Base-by-base conservation (phyloP, 371 early-diverging fungal species). In the Mucor racemosus region DNA sequence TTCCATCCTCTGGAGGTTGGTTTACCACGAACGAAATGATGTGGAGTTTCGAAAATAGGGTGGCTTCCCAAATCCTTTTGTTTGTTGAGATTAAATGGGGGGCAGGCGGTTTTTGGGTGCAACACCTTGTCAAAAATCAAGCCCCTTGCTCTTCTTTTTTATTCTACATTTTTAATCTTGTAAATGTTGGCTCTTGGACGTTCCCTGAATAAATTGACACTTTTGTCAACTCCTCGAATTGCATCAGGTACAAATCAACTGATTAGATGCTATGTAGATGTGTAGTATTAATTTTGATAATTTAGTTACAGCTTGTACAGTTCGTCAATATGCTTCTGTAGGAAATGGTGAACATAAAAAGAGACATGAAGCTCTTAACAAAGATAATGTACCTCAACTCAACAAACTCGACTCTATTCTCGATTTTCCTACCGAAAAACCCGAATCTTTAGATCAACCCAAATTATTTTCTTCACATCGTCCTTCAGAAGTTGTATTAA, bases 321-420 rank as follows among this genome's bases (percentile, higher is more conserved):
- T 66, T 41, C 79, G 79, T 48, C 65, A 58, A n/a, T 81, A 79
- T 63, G 81, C 76, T 11, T 60, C 59, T 33, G 46, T 46, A 7
- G 72, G 74, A 6, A 60, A 59, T 31, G 73, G 66, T 36, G 66
- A 71, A 6, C 56, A 60, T 54, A 68, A 67, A 42, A 64, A 74
- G 21, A 72, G 78, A 19, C 78, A 78, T 58, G 36, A 42, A 17
- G 76, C 60, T 10, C 61, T 81, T 4, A 64, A 60, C 35, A 55
- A 69, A 46, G 69, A 69, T n/a, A 74, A 65, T 59, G 36, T 73
- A 13, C 80, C 82, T 61, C 71, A 78, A 57, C 68, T 82, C n/a
- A 57, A 75, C 56, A 82, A 79, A 44, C 60, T 82, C 11, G 82
- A 82, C 62, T 72, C 76, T 3, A 72, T 82, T 60, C 75, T 82